Percentiles rank a stretch among this genome's conserved stretches.
Conservation (phyloP, 225 moss, liverwort and hornwort genomes). For the Bryoerythrophyllum caledonicum region DNA sequence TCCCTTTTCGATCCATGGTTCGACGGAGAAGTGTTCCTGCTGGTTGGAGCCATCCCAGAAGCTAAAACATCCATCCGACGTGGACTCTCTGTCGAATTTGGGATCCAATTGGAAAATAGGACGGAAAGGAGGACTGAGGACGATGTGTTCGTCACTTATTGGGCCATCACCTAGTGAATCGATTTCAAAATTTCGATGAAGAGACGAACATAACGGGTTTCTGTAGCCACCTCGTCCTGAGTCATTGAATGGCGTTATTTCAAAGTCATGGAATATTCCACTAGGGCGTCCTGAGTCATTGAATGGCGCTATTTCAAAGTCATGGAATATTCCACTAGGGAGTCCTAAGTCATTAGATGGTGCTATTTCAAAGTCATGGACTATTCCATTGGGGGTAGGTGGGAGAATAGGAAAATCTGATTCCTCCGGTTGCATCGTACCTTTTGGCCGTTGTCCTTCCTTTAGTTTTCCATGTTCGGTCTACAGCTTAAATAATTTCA, state of each 20-base stretch:
- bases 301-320: too few relatives aligned
- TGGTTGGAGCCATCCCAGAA: too few relatives aligned
- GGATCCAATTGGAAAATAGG: background rate
- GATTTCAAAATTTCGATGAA: conserved; percentile 13
- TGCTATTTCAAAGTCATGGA: background rate
- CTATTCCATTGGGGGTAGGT: background rate
- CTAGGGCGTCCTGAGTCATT: too few relatives aligned
- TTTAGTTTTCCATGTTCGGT: conserved; percentile 33
- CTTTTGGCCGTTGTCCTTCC: background rate
- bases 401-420: background rate
- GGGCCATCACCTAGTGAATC: conserved; percentile 5
- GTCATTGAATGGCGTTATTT: too few relatives aligned
- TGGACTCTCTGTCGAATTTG: too few relatives aligned
- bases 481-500: conserved; percentile 53
- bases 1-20: conserved; percentile 10
- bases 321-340: too few relatives aligned
- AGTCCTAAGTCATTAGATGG: background rate
- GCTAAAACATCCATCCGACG: too few relatives aligned
- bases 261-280: too few relatives aligned
- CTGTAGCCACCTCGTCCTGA: background rate
- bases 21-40: background rate
- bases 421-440: background rate
- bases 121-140: background rate
- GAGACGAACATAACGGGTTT: background rate
- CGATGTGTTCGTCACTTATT: background rate